phyloP scores from a whole-genome alignment of 306 rosid species.

The Pachyrhizus erosus region DNA sequence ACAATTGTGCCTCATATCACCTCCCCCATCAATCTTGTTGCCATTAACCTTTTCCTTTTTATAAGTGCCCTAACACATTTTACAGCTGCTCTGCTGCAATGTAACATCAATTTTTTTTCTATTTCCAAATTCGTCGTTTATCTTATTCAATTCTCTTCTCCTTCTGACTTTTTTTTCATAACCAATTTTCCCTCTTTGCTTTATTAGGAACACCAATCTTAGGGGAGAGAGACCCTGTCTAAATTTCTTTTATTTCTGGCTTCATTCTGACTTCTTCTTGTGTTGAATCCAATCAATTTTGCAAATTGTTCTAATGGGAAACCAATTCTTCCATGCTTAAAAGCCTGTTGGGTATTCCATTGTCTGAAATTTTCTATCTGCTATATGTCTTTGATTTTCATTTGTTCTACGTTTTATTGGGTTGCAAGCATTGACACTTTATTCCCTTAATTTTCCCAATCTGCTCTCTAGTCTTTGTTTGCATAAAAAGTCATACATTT shows the following conservation, averaged over 20 bases:
- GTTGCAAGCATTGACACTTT: background rate
- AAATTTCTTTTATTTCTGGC: background rate
- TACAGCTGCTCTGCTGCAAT: background rate
- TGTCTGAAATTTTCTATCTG: background rate
- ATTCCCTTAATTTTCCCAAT: background rate
- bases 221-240: background rate
- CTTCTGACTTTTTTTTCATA: no score
- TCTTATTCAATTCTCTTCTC: background rate
- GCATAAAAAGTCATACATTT: background rate
- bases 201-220: background rate
- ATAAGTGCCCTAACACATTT: background rate
- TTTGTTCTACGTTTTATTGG: background rate
- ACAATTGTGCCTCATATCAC: no score
- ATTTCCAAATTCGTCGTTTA: background rate
- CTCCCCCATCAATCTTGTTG: no score
- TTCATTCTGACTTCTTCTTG: no score
- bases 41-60: background rate
- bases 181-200: no score
- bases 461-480: background rate
- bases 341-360: background rate
- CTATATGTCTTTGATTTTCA: background rate
- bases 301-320: slow-evolving; percentile 22
- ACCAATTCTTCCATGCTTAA: background rate
- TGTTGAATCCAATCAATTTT: background rate
- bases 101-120: background rate